Conservation (phyloP, 495 filamentous ascomycete genomes). For the Lepraria neglecta region DNA sequence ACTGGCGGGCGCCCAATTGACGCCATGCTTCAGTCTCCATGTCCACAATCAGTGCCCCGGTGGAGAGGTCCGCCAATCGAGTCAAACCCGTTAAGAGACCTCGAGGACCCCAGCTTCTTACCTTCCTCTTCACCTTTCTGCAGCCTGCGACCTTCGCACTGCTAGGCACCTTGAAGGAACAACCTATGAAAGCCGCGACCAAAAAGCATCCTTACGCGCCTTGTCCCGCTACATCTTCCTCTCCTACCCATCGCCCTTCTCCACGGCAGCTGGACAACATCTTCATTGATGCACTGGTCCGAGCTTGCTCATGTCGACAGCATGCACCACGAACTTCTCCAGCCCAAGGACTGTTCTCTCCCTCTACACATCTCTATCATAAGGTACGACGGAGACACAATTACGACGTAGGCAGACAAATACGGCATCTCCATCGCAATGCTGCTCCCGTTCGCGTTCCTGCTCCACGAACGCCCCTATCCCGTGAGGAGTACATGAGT, state of each 20-base stretch:
- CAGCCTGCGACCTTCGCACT: conserved; percentile 19
- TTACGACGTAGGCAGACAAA: conserved; percentile 7
- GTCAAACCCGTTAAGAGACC: conserved; percentile 43
- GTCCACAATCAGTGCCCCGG: conserved; percentile 52
- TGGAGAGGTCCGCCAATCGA: conserved; percentile 48
- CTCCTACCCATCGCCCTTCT: conserved; percentile 34
- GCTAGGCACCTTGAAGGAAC: conserved; percentile 16
- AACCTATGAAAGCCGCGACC: conserved; percentile 25
- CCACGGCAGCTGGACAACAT: conserved; percentile 42
- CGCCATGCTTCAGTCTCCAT: conserved; percentile 61
- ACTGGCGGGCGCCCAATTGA: conserved; percentile 29
- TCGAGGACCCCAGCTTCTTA: conserved; percentile 37
- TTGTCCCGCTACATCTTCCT: conserved; percentile 37
- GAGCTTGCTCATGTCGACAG: conserved; percentile 55
- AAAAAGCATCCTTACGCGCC: conserved; percentile 34
- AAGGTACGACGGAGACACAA: conserved; percentile 18
- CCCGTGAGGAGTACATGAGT: conserved; percentile 25
- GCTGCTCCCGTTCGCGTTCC: conserved; percentile 1
- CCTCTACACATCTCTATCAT: conserved; percentile 14
- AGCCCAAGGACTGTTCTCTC: background rate
- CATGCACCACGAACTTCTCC: conserved; percentile 38
- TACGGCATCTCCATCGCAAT: conserved; percentile 11
- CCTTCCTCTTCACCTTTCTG: conserved; percentile 36
- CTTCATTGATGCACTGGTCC: conserved; percentile 60
- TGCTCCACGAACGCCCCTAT: conserved; percentile 1